Evolutionary conservation across 1,139 yeast species (phyloP), one percentile per base, ranked within the genome.

Genomic region (Zygosaccharomyces sapae): DNA sequence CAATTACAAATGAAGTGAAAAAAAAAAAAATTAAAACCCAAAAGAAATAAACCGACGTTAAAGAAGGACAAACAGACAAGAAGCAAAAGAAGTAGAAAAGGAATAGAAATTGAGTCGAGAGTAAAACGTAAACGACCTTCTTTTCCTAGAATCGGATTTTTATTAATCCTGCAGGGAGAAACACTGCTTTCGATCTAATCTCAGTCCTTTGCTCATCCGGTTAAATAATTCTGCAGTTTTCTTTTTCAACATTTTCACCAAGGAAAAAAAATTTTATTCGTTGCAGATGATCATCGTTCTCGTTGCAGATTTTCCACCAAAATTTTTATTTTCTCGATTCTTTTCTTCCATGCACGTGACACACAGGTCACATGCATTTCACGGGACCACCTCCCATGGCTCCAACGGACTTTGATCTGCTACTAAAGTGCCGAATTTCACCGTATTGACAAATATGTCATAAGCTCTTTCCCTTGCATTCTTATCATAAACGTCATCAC

Each of bases 391-490:
- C 35, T 62, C 67, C 63, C 63, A 62, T 10, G 45, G 37, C 39
- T 62, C 65, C 13, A 62, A 44, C 1, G 67, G 65, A 5, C 53
- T 59, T 1, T 47, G 35, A 39, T 65, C 68, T 5, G 65, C 58
- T 1, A 63, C 63, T 5, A 45, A 33, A 8, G 49, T 41, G 0
- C 90, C 90, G 56, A 76, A 83, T 43, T 81, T 86, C 1, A 69
- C 62, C 0, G 85, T 81, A 1, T 67, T 62, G 35, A 65, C 67
- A 55, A 82, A 67, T 16, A 77, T 60, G 7, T 64, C 63, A 50
- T 76, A 74, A 0, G 84, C 83, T 19, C 66, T 66, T 1, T 67
- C 71, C n/a, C 72, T 55, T 12, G 50, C 42, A 1, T 46, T 45
- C 10, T 38, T 42, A 12, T 44, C 48, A 13, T 48, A 46, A 12